Conservation (phyloP, 371 early-diverging fungal species). For the Mucor velutinosus region DNA sequence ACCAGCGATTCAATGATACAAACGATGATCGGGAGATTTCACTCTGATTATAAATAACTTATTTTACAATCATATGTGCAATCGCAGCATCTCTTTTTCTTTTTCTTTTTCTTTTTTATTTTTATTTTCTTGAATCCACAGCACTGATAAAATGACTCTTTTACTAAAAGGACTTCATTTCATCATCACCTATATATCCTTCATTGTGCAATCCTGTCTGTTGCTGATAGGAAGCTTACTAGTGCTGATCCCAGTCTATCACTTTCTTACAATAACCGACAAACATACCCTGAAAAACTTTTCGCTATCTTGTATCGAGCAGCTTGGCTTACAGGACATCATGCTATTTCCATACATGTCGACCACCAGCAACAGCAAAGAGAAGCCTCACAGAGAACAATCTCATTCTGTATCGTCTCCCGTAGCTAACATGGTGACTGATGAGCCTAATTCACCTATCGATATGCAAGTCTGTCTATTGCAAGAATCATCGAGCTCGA, state of each 20-base stretch:
- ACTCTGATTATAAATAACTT: neutral
- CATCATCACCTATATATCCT: conserved; percentile 5
- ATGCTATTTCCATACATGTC: neutral
- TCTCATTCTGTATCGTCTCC: neutral
- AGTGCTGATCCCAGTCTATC: conserved; percentile 11
- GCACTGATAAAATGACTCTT: neutral
- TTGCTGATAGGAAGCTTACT: neutral
- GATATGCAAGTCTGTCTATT: conserved; percentile 13
- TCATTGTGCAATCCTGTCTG: conserved; percentile 2
- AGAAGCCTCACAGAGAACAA: neutral
- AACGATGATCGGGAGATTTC: neutral
- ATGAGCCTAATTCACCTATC: conserved; percentile 4
- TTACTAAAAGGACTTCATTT: neutral
- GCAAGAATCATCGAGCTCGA: neutral
- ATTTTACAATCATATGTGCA: neutral
- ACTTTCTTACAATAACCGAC: neutral
- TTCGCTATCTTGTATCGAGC: neutral
- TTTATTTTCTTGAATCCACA: neutral
- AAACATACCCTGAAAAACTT: neutral
- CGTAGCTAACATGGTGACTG: neutral
- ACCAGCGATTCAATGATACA: neutral
- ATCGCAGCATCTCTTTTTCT: neutral
- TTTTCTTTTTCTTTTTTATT: neutral
- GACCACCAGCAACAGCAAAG: too few species aligned
- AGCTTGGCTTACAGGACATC: neutral